Evolutionary conservation across 805 yeast genomes (phyloP).

Genomic region (Metschnikowia picachoensis): DNA sequence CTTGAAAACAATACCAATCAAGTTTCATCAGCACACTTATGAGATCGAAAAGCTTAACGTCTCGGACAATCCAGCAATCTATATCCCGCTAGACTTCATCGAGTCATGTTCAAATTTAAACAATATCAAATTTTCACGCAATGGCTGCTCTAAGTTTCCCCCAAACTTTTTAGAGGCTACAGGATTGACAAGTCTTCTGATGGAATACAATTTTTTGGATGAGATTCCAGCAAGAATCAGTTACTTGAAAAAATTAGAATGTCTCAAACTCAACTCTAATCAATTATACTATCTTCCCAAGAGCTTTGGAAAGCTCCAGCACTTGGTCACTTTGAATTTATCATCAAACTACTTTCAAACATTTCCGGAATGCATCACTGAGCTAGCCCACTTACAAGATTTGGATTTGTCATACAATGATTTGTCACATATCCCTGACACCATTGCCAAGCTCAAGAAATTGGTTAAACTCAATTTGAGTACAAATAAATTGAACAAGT

Average conservation of each 20-base stretch:
- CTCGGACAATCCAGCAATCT: slow-evolving; percentile 81
- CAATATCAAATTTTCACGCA: slow-evolving; percentile 63
- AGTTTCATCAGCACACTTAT: slow-evolving; percentile 72
- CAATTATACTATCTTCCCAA: slow-evolving; percentile 61
- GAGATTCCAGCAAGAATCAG: slow-evolving; percentile 56
- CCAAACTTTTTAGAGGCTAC: slow-evolving; percentile 65
- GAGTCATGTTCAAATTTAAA: slow-evolving; percentile 74
- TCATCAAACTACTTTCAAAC: slow-evolving; percentile 68
- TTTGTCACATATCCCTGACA: slow-evolving; percentile 55
- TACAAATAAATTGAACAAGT: slow-evolving; percentile 59
- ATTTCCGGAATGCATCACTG: slow-evolving; percentile 64
- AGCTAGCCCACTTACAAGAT: slow-evolving; percentile 54
- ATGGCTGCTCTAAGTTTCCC: slow-evolving; percentile 75
- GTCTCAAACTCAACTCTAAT: slow-evolving; percentile 70
- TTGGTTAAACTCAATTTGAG: slow-evolving; percentile 70
- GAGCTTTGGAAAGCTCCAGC: slow-evolving; percentile 51
- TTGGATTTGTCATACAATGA: slow-evolving; percentile 82
- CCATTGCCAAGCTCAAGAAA: slow-evolving; percentile 54
- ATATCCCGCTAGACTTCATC: slow-evolving; percentile 79
- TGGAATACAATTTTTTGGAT: slow-evolving; percentile 75
- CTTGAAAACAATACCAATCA: slow-evolving; percentile 79
- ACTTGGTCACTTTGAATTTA: slow-evolving; percentile 60
- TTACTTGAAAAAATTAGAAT: slow-evolving; percentile 49
- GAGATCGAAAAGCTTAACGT: slow-evolving; percentile 81
- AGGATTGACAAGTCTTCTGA: slow-evolving; percentile 60